phyloP scores from a whole-genome alignment of 2,329 filamentous ascomycete genomes.

The Xylaria sp. region DNA sequence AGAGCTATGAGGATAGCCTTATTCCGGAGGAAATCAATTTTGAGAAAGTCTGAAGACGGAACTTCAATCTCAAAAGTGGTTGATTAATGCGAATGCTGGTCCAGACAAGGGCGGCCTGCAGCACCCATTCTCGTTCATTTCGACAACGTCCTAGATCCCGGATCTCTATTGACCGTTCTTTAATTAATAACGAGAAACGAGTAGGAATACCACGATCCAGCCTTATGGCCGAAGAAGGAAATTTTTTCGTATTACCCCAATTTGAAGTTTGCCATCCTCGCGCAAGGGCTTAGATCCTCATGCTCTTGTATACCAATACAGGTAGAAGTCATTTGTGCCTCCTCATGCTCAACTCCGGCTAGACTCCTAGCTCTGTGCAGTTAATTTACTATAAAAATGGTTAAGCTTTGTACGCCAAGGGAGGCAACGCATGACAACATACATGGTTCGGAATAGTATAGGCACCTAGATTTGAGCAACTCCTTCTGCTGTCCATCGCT shows the following conservation, averaged over 20 bases:
- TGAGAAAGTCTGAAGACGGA: not conserved
- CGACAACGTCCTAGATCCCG: not conserved
- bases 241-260: not conserved
- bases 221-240: not conserved
- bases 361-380: not conserved
- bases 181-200: not conserved
- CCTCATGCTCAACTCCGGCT: not conserved
- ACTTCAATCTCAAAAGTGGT: not conserved
- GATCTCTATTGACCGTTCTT: not conserved
- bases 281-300: not conserved
- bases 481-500: not conserved
- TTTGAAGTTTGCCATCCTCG: not conserved
- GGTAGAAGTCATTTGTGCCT: not conserved
- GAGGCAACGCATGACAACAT: not conserved
- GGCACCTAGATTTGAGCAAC: not conserved
- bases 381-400: not conserved
- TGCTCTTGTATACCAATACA: not conserved
- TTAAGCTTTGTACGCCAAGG: not conserved
- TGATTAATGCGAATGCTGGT: not conserved
- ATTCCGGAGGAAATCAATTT: not conserved
- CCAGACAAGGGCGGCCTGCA: not conserved
- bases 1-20: not conserved
- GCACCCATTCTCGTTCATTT: not conserved
- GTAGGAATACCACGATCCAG: not conserved
- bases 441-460: not conserved